Base-by-base conservation (phyloP, 2,329 filamentous ascomycete genomes). In the Pyrenochaeta sp. region DNA sequence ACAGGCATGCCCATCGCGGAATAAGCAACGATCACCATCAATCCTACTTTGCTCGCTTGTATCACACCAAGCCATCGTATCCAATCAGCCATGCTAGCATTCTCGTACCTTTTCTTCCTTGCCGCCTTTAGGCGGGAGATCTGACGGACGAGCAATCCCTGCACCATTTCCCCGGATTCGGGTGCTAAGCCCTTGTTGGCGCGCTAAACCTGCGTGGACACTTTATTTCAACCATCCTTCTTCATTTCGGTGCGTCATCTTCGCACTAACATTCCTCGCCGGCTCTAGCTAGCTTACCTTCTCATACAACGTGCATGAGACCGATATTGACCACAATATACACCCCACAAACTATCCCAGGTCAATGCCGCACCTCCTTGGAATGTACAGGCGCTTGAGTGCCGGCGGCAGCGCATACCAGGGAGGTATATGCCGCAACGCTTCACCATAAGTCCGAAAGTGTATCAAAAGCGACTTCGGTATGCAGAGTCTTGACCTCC, bases 221-320 rank as follows among this genome's bases (percentile, higher is more conserved):
- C 72, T 73, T 58, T 72, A 73, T 68, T 66, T 67, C 64, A 66
- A 72, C 72, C 66, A 61, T 65, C 61, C 64, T 57, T 67, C 53
- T 64, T 64, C 64, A 68, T 68, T 48, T 71, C 54, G 55, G 43
- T 61, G 65, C 65, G 62, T 62, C 58, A 58, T 46, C 42, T 47
- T 58, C 59, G 52, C 57, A 64, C 40, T 54, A 54, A 51, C 52
- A 42, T 57, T 55, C 54, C 63, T 64, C 58, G 54, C 60, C 58
- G 50, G 59, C 54, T 53, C 50, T 52, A 59, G 30, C 22, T 48
- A 43, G 39, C 52, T 50, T 56, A 45, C 53, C 43, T 55, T 60
- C 42, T 52, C 49, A 62, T 47, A 45, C 50, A 45, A 59, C 46
- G 50, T 44, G 24, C 50, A 62, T 56, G 50, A 49, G 46, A 30